Conservation (phyloP, 129 eudicot genomes). For the Arctium lappa region DNA sequence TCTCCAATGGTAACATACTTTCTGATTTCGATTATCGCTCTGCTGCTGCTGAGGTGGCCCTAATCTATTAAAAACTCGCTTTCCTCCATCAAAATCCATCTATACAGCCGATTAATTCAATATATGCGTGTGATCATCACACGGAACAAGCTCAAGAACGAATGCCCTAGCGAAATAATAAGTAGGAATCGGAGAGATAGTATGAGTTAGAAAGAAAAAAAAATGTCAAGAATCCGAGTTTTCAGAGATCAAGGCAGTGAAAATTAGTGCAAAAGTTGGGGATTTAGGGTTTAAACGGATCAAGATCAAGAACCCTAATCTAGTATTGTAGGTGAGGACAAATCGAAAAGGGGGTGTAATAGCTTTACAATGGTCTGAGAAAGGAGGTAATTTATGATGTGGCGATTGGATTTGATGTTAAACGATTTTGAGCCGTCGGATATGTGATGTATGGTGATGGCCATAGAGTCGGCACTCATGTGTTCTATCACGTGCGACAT, state of each 20-base stretch:
- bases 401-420: background rate
- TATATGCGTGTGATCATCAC: slow-evolving; percentile 27
- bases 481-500: background rate
- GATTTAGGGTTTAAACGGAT: slow-evolving; percentile 31
- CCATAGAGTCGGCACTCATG: background rate
- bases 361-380: background rate
- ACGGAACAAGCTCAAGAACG: slow-evolving; percentile 6
- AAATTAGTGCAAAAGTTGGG: slow-evolving; percentile 13
- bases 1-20: slow-evolving; percentile 50
- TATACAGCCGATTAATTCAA: background rate
- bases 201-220: background rate
- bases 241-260: background rate
- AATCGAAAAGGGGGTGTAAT: slow-evolving; percentile 2
- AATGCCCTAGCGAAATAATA: background rate
- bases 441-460: background rate
- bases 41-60: slow-evolving; percentile 24
- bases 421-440: slow-evolving; percentile 12
- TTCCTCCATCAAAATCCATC: slow-evolving; percentile 41
- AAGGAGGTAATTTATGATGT: background rate
- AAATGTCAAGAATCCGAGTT: background rate
- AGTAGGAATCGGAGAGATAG: background rate
- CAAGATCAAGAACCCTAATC: slow-evolving; percentile 31
- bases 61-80: slow-evolving; percentile 32
- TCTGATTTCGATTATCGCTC: slow-evolving; percentile 26
- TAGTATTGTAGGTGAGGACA: background rate